Conservation (phyloP, 148 eudicot genomes). For the Cornus suecica region DNA sequence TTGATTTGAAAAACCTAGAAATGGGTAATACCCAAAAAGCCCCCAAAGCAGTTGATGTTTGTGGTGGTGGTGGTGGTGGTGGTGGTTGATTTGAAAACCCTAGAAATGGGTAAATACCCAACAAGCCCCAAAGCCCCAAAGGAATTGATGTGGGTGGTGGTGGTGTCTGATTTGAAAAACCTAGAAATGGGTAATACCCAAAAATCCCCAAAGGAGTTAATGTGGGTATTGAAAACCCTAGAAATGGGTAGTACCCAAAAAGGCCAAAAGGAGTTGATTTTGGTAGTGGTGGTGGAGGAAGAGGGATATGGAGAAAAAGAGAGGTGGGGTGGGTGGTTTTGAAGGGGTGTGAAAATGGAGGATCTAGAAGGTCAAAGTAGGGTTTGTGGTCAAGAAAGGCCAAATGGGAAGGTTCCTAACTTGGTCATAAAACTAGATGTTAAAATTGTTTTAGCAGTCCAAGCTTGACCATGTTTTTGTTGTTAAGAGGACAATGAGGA, state of each 20-base stretch:
- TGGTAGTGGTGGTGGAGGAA: neutral
- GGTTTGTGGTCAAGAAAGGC: slow-evolving; percentile 2
- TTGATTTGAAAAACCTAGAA: neutral
- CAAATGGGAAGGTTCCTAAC: neutral
- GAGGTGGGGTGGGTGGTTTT: neutral
- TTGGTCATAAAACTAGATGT: neutral
- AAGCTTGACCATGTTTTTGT: neutral
- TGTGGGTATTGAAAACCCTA: too few relatives aligned
- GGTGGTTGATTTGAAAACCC: too few relatives aligned
- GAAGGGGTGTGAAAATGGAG: neutral
- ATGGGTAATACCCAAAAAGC: too few relatives aligned
- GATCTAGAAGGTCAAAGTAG: slow-evolving; percentile 1
- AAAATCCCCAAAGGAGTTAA: neutral
- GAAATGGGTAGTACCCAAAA: too few relatives aligned
- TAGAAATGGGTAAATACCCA: too few relatives aligned
- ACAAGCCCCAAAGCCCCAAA: too few relatives aligned
- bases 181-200: neutral
- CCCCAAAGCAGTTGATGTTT: neutral
- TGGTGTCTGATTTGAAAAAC: neutral
- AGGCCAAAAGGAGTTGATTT: too few relatives aligned
- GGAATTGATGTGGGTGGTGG: too few relatives aligned
- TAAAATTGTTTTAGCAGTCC: neutral
- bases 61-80: neutral
- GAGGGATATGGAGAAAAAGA: neutral
- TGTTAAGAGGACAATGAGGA: too few relatives aligned